Evolutionary conservation across 148 eudicot species (phyloP), one percentile per base, ranked within the genome.

Genomic region (Cornus florida): DNA sequence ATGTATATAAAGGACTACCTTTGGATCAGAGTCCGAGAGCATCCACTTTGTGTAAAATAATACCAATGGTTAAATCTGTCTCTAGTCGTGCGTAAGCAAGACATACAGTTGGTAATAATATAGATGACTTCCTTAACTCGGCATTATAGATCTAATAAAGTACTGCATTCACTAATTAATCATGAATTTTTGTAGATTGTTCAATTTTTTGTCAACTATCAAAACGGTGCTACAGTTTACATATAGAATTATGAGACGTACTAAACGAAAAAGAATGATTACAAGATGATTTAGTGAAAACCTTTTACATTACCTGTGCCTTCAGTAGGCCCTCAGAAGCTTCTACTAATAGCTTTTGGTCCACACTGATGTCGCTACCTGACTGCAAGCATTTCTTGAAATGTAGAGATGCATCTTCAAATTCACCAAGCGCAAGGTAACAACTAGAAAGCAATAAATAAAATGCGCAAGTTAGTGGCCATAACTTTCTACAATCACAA

Each of bases 321-420:
- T 92, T 94, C 72, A 91, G 89, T 73, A 96, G 82, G 71, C 97
- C 98, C 85, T 96, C 99, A 75, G 99, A 96, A 79, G 98, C 99
- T 83, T 94, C 97, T 41, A 87, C 60, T 24, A 86, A 80, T 69
- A 94, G 80, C 82, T 94, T 94, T 80, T 84, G 88, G 84, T 92
- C 98, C 72, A 82, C 85, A 75, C 90, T 89, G 64, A 73, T 81
- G 77, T 91, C 94, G 57, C 78, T 77, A 75, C 91, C 90, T 64
- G 87, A 82, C 77, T 97, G 92, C 89, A 94, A 88, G 80, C 97
- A 83, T 77, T 86, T 90, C 87, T 82, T 85, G 84, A 89, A 94
- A 87, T 88, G 84, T 70, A 32, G 67, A 32, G 86, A 86, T 78
- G 99, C 97, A 78, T 90, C 84, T 78, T 89, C 91, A 80, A 89